Evolutionary conservation across 2,329 filamentous ascomycete genomes (phyloP).

Genomic region (Aspergillus thermomutatus): DNA sequence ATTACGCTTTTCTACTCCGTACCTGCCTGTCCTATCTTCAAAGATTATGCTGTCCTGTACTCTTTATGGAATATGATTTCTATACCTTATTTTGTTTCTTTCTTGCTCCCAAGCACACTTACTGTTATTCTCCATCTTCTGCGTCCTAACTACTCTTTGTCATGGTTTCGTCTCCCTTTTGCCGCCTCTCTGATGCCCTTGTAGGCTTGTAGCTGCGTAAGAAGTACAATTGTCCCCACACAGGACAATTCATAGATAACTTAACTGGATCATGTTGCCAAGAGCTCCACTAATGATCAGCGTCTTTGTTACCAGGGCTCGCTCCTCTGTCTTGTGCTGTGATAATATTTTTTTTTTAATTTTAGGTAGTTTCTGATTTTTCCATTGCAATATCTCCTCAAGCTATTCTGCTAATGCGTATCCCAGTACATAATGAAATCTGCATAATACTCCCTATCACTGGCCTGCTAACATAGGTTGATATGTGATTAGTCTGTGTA

Average conservation of each 20-base stretch:
- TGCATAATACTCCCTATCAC: background rate
- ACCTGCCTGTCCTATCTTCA: background rate
- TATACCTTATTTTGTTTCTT: background rate
- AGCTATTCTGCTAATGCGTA: background rate
- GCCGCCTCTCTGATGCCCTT: background rate
- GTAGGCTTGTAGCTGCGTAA: background rate
- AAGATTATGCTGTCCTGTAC: background rate
- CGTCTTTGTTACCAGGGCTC: background rate
- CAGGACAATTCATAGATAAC: background rate
- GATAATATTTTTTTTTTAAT: background rate
- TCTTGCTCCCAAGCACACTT: background rate
- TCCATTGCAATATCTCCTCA: background rate
- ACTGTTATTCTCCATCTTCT: background rate
- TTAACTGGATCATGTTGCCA: background rate
- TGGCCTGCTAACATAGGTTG: background rate
- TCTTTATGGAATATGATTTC: background rate
- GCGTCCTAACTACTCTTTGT: background rate
- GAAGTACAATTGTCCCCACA: background rate
- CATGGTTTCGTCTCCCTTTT: background rate
- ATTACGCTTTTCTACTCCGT: background rate
- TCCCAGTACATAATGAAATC: background rate
- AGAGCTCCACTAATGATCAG: background rate
- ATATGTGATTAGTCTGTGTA: background rate
- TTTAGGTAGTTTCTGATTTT: background rate
- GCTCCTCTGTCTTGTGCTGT: background rate